Percentiles rank a stretch among this genome's conserved stretches.
Conservation (phyloP, 164 flowering plant genomes). For the Annona cherimola region DNA sequence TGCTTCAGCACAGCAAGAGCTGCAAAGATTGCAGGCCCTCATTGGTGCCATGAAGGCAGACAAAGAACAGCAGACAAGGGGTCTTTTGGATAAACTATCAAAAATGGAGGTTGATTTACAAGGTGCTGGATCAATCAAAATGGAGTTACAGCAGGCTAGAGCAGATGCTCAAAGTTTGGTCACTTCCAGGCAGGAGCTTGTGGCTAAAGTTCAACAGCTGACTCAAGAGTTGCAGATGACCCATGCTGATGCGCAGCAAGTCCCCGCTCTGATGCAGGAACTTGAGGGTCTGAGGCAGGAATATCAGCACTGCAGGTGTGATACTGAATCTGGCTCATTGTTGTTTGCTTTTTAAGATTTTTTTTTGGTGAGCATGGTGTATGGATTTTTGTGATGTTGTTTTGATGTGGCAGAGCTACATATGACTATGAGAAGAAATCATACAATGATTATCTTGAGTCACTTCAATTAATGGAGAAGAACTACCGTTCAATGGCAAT, state of each 20-base stretch:
- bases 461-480: slow-evolving; percentile 93
- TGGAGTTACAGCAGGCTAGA: slow-evolving; percentile 74
- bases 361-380: neutral
- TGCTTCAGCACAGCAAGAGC: slow-evolving; percentile 80
- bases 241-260: slow-evolving; percentile 61
- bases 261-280: slow-evolving; percentile 70
- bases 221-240: slow-evolving; percentile 69
- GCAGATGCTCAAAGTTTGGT: slow-evolving; percentile 71
- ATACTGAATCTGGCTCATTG: neutral
- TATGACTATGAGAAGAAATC: slow-evolving; percentile 85
- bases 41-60: slow-evolving; percentile 55
- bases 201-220: slow-evolving; percentile 65
- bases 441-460: slow-evolving; percentile 76
- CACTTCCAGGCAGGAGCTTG: slow-evolving; percentile 60
- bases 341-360: neutral
- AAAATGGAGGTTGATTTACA: slow-evolving; percentile 71
- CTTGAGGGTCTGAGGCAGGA: slow-evolving; percentile 82
- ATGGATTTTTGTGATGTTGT: neutral
- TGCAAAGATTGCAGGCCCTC: slow-evolving; percentile 65
- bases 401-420: slow-evolving; percentile 52
- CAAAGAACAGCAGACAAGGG: slow-evolving; percentile 66
- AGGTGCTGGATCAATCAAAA: slow-evolving; percentile 53
- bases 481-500: slow-evolving; percentile 74
- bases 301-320: slow-evolving; percentile 81
- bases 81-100: slow-evolving; percentile 54